Evolutionary conservation across 2,329 filamentous ascomycete genomes (phyloP), one percentile per base, ranked within the genome.

Genomic region (Colletotrichum sp.): DNA sequence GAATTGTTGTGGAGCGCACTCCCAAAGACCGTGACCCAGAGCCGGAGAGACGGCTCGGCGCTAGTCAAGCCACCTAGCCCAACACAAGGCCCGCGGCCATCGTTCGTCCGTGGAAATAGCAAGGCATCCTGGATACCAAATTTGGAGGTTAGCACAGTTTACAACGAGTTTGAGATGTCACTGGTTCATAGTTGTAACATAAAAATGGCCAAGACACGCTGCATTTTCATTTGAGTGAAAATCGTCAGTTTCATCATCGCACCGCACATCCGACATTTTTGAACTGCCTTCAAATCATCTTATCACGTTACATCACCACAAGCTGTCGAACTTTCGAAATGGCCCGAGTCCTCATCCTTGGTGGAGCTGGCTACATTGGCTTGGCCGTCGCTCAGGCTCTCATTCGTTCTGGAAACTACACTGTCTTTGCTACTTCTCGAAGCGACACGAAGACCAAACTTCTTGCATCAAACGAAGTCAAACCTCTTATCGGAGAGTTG

Each of bases 101-200:
- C n/a, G 43, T 21, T 52, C 43, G 43, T 21, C 43, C 43, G 43
- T 52, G 43, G 43, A 52, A 52, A 21, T 52, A 52, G 43, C n/a
- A 52, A 52, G 43, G 43, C 43, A 52, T 24, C 10, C 12, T 21
- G 8, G n/a, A 8, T 52, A 52, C n/a, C 6, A 21, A 52, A 3
- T 0, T 2, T 52, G 10, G 1, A 13, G 1, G 6, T 21, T 1
- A 13, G 10, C 43, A 21, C 2, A 13, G n/a, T 5, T 3, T 21
- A 2, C n/a, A 7, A 21, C 0, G 4, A 6, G 2, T 52, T 13
- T 24, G 43, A 52, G 1, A 13, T 52, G 43, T 24, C 12, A 1
- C 43, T 21, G 12, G 4, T 12, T 21, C n/a, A 21, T 2, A 52
- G n/a, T 21, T 52, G 43, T 21, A 52, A 52, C 10, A 52, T 21